A percentile compares a stretch with the other conserved stretches of the same genome.
Evolutionary conservation across 495 filamentous ascomycete species (phyloP).

Genomic region (Trichoderma asperelloides): DNA sequence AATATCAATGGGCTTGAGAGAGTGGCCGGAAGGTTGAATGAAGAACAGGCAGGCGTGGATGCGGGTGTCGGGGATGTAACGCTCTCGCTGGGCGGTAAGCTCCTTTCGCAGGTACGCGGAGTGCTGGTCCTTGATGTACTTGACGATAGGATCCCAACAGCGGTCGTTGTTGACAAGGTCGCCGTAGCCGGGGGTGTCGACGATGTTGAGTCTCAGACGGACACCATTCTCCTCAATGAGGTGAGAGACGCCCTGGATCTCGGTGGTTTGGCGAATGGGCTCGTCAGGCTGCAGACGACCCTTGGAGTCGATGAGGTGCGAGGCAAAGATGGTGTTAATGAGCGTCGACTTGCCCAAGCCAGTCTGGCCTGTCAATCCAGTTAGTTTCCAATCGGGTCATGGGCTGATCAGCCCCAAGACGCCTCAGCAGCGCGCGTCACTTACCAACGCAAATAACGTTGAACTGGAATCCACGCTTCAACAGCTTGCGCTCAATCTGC

Average conservation of each 20-base stretch:
- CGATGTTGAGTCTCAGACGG: slow-evolving; percentile 90
- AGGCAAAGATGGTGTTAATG: slow-evolving; percentile 99
- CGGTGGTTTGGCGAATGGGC: slow-evolving; percentile 87
- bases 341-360: slow-evolving; percentile 97
- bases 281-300: slow-evolving; percentile 86
- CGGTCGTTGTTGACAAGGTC: slow-evolving; percentile 99
- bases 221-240: slow-evolving; percentile 99
- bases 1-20: slow-evolving; percentile 97
- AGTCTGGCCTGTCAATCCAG: slow-evolving; percentile 69
- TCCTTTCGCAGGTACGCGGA: slow-evolving; percentile 99
- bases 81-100: slow-evolving; percentile 97
- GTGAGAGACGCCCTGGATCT: slow-evolving; percentile 95
- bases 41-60: slow-evolving; percentile 99
- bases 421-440: slow-evolving; percentile 27
- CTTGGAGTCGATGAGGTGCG: slow-evolving; percentile 98
- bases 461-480: slow-evolving; percentile 99
- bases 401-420: not conserved
- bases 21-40: slow-evolving; percentile 97
- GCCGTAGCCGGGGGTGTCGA: slow-evolving; percentile 96
- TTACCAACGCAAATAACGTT: slow-evolving; percentile 99
- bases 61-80: slow-evolving; percentile 97
- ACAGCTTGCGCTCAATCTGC: slow-evolving; percentile 96
- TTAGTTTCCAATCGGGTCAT: not conserved
- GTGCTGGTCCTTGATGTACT: slow-evolving; percentile 99
- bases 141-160: slow-evolving; percentile 98